Percentiles rank a stretch among this genome's conserved stretches.
phyloP scores from a whole-genome alignment of 345 rosid species.

The Aurinia saxatilis region DNA sequence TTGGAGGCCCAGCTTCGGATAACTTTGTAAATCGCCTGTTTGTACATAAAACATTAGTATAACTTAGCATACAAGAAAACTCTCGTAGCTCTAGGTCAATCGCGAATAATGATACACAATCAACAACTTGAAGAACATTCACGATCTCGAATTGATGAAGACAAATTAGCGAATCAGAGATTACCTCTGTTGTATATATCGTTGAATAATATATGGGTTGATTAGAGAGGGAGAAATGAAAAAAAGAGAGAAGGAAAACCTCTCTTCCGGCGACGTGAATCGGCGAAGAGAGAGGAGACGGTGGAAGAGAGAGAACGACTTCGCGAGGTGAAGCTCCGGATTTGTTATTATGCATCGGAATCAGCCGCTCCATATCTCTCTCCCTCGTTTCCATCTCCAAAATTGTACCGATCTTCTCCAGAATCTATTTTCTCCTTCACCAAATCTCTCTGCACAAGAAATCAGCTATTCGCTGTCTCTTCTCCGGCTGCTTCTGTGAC shows the following conservation, averaged over 20 bases:
- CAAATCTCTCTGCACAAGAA: too few species aligned
- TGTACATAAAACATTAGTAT: not conserved
- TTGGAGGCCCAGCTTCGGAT: slow-evolving; percentile 66
- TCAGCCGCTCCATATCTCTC: slow-evolving; percentile 43
- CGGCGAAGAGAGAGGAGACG: slow-evolving; percentile 33
- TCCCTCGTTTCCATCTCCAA: slow-evolving; percentile 33
- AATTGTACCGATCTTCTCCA: slow-evolving; percentile 16
- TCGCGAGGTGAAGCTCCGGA: slow-evolving; percentile 17
- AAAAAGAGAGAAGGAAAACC: slow-evolving; percentile 31
- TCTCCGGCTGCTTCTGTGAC: not conserved
- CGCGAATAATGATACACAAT: not conserved
- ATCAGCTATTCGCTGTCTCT: slow-evolving; percentile 9
- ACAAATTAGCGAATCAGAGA: too few species aligned
- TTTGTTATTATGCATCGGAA: slow-evolving; percentile 34
- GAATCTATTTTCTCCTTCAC: not conserved
- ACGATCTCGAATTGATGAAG: not conserved
- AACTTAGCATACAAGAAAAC: slow-evolving; percentile 17
- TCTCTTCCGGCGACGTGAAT: slow-evolving; percentile 50
- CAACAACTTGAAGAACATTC: not conserved
- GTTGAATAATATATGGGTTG: too few species aligned
- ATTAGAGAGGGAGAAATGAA: not conserved
- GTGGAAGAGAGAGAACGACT: slow-evolving; percentile 27
- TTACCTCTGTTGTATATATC: too few species aligned
- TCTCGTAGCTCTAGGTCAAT: not conserved
- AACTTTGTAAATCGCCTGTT: slow-evolving; percentile 52